Conservation (phyloP, 495 filamentous ascomycete genomes). For the Xylaria cubensis region DNA sequence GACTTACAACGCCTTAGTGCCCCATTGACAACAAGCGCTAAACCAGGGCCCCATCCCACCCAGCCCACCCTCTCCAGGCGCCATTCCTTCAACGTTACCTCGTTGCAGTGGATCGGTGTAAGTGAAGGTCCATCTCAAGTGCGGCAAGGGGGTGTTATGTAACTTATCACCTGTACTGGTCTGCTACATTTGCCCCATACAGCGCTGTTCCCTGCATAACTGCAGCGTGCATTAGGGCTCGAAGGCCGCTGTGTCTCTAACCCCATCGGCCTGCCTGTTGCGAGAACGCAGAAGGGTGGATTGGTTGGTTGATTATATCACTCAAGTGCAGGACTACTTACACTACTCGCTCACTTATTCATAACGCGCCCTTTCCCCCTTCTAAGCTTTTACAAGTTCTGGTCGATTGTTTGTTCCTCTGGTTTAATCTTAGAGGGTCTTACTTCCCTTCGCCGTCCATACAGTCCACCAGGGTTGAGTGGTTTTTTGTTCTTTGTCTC, state of each 20-base stretch:
- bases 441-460: background rate
- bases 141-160: conserved; percentile 17
- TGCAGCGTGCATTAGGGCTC: conserved; percentile 25
- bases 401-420: background rate
- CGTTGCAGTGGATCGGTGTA: conserved; percentile 17
- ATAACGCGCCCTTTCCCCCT: conserved; percentile 18
- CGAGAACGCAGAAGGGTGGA: background rate
- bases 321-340: conserved; percentile 3
- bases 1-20: conserved; percentile 4
- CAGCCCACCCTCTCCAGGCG: conserved; percentile 6
- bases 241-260: conserved; percentile 17
- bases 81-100: conserved; percentile 21
- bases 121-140: background rate
- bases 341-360: background rate
- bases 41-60: conserved; percentile 10
- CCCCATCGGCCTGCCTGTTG: conserved; percentile 16
- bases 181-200: conserved; percentile 11
- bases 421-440: background rate
- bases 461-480: background rate
- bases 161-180: conserved; percentile 17
- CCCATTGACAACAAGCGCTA: conserved; percentile 22
- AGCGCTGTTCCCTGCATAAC: conserved; percentile 18
- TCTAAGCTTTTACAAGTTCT: background rate
- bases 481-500: background rate
- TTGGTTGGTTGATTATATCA: conserved; percentile 15